Base-by-base conservation (phyloP, 2,329 filamentous ascomycete genomes). In the Aspergillus sp. region DNA sequence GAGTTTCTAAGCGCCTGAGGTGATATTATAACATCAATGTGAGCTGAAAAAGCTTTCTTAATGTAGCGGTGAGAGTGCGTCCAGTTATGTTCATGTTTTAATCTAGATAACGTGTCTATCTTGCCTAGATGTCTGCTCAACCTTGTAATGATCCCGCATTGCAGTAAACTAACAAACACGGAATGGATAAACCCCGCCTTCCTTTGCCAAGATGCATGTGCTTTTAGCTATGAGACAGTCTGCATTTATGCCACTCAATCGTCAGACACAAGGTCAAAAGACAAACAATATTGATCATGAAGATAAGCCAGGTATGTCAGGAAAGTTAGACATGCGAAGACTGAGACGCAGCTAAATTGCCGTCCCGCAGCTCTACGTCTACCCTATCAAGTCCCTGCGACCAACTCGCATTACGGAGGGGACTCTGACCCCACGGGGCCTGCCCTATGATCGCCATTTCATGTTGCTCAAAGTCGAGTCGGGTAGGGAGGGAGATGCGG, bases 331-430 rank as follows among this genome's bases (percentile, higher is more conserved):
- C 4, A 42, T 14, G 16, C 42, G n/a, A 32, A 4, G 11, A 10
- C 35, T 45, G 26, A 44, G 20, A 56, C 7, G 40, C 26, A 16
- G 10, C 16, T 22, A 47, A 13, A 45, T n/a, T 10, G 13, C 10
- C 10, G 26, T 22, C 4, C 22, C 17, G 30, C 57, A 86, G 82
- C 77, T 90, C 32, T 88, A 85, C 69, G 77, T 87, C 45, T 89
- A 90, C 67, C 87, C 88, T 38, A 85, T 90, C 72, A 90, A 90
- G 66, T 85, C 80, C 7, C 78, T 90, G 14, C 82, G 84, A 33
- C 82, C 81, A 46, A 80, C 86, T 50, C 68, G 76, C 16, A 72
- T 90, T 26, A 53, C 74, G 3, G 68, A 72, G 0, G 78, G 84
- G 2, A 69, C 70, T 14, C 69, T 89, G 44, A 81, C 80, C 4